A percentile compares a stretch with the other conserved stretches of the same genome.
phyloP scores from a whole-genome alignment of 2,329 filamentous ascomycete species.

The Akanthomyces uredinophilus region DNA sequence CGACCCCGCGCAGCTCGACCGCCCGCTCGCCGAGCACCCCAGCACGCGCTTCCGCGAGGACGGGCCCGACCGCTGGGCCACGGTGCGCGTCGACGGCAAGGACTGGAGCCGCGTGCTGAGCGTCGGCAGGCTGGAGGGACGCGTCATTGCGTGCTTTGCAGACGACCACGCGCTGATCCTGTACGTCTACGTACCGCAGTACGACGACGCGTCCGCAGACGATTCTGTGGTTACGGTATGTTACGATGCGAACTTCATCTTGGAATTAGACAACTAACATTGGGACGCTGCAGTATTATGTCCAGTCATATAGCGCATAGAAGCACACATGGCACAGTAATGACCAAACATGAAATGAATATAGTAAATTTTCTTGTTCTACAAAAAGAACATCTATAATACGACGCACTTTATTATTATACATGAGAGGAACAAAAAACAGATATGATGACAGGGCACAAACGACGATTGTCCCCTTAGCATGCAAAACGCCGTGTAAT shows the following conservation, averaged over 20 bases:
- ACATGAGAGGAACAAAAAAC: slow-evolving; percentile 6
- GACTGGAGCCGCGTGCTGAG: slow-evolving; percentile 95
- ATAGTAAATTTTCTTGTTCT: slow-evolving; percentile 5
- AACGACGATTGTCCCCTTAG: neutral
- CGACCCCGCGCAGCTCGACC: slow-evolving; percentile 69
- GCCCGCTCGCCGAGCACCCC: slow-evolving; percentile 72
- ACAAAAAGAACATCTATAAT: slow-evolving; percentile 11
- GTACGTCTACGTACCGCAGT: slow-evolving; percentile 73
- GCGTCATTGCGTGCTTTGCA: slow-evolving; percentile 88
- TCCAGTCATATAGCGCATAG: slow-evolving; percentile 36
- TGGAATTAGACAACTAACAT: slow-evolving; percentile 20
- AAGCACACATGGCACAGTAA: neutral
- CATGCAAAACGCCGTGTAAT: slow-evolving; percentile 5
- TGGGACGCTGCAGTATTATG: slow-evolving; percentile 32
- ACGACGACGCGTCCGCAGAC: slow-evolving; percentile 59
- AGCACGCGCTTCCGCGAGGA: slow-evolving; percentile 72
- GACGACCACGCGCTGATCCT: slow-evolving; percentile 75
- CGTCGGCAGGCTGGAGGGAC: slow-evolving; percentile 80
- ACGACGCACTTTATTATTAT: slow-evolving; percentile 8
- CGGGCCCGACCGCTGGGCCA: slow-evolving; percentile 80
- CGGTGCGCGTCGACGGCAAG: slow-evolving; percentile 82
- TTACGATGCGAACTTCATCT: neutral
- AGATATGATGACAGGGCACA: neutral
- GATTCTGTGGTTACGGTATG: slow-evolving; percentile 70
- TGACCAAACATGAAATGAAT: neutral